Evolutionary conservation across 257 asterid genomes (phyloP), one percentile per base, ranked within the genome.

Genomic region (Nicotiana obtusifolia): DNA sequence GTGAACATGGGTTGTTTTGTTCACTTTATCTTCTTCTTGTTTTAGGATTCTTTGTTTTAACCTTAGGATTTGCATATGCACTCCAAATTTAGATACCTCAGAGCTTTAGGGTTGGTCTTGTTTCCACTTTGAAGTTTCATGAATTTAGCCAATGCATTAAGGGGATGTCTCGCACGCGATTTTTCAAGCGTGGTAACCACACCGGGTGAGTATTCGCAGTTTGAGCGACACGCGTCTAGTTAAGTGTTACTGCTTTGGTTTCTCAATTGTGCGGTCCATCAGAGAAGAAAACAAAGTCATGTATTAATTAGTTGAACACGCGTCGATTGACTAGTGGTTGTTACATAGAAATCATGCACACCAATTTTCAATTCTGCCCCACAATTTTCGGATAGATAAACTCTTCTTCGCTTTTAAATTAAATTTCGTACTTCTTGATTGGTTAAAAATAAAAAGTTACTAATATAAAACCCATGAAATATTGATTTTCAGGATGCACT

Each of bases 41-140:
- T 80, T 80, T 64, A 37, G 77, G 54, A 80, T 47, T 80, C 76
- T 53, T 80, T 80, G 76, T 80, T 64, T 80, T 80, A 64, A 80
- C 83, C 44, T 41, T 64, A 47, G 65, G 83, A 68, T 75, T 37
- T 52, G 66, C 81, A 24, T 60, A 33, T 10, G 57, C 3, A 56
- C 31, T 73, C 41, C 33, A 76, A 76, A 64, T 64, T 64, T 80
- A 28, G 44, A 8, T 22, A 64, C 26, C 80, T 59, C 30, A 37
- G 11, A 52, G 52, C n/a, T 15, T 77, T 65, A 80, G 86, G 83
- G 80, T 78, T 69, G 79, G 80, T 77, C 68, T 57, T 53, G 7
- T 83, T 78, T 83, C 80, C 54, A 77, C 69, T 62, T 82, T 82
- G 61, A 65, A 66, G 82, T 81, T 78, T 44, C 80, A 78, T 54